phyloP scores from a whole-genome alignment of 2,329 filamentous ascomycete genomes.

The Claviceps arundinis region DNA sequence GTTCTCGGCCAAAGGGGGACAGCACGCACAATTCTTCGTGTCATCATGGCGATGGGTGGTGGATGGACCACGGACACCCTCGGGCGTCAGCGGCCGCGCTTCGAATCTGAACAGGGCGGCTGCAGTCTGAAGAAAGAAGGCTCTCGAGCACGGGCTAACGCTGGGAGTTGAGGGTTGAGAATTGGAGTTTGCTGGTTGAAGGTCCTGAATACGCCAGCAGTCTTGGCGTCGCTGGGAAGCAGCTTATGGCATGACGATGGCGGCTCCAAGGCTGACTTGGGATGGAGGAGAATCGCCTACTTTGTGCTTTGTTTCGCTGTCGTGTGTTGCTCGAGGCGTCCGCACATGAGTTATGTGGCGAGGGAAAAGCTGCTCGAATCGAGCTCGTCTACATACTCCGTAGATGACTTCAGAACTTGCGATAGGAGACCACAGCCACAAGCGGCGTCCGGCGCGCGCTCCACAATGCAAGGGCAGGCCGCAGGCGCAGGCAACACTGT shows the following conservation, averaged over 20 bases:
- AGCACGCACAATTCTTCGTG: slow-evolving; percentile 23
- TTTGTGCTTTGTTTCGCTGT: background rate
- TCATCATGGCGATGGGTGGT: slow-evolving; percentile 14
- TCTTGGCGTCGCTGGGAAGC: background rate
- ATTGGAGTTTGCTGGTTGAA: background rate
- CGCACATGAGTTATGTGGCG: background rate
- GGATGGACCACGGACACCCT: background rate
- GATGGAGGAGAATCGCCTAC: background rate
- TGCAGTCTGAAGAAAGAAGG: background rate
- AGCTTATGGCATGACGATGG: slow-evolving; percentile 1
- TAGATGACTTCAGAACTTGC: too few relatives aligned
- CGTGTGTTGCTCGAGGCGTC: background rate
- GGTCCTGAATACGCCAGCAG: background rate
- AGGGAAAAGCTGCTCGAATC: background rate
- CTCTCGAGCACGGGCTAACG: background rate
- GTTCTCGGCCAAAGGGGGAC: background rate
- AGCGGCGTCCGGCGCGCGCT: too few relatives aligned
- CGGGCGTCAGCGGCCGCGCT: background rate
- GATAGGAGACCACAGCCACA: too few relatives aligned
- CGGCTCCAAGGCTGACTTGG: background rate
- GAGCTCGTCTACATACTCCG: too few relatives aligned
- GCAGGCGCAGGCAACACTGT: too few relatives aligned
- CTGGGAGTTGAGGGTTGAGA: background rate
- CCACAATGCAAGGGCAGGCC: too few relatives aligned
- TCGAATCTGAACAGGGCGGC: background rate